Evolutionary conservation across 371 early-diverging fungal genomes (phyloP), one percentile per base, ranked within the genome.

Genomic region (Phascolomyces articulosus): DNA sequence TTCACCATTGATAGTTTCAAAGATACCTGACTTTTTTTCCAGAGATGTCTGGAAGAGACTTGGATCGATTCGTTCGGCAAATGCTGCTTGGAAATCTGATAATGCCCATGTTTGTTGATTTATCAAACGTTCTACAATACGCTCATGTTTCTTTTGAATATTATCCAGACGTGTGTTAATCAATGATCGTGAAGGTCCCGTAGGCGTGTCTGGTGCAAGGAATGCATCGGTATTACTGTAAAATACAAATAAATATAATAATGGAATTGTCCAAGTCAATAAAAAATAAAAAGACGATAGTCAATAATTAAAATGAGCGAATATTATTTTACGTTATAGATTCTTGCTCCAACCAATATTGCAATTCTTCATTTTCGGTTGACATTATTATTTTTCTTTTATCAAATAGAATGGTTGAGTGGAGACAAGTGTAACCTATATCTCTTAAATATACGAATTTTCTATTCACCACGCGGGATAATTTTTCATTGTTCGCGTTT

Each of bases 341-440:
- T 20, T 51, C 51, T 24, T 51, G 51, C 23, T 51, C 51, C 51
- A 51, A 24, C 51, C 51, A 51, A n/a, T 51, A 51, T 13, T 24
- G 51, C 15, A 51, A 24, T 24, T 51, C 23, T 4, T 51, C 51
- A 23, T 20, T 18, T n/a, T 44, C 44, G 16, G 18, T 51, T 20
- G 51, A 51, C 51, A 51, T 51, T 20, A 16, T 38, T n/a, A n/a
- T n/a, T n/a, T n/a, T n/a, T n/a, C n/a, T n/a, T n/a, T n/a, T n/a
- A n/a, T n/a, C n/a, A n/a, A n/a, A n/a, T n/a, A n/a, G n/a, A n/a
- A n/a, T n/a, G n/a, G n/a, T n/a, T n/a, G n/a, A n/a, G n/a, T n/a
- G n/a, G n/a, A n/a, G n/a, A n/a, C n/a, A n/a, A n/a, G n/a, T n/a
- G n/a, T n/a, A n/a, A n/a, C n/a, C n/a, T n/a, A n/a, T n/a, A n/a